phyloP scores from a whole-genome alignment of 2,329 filamentous ascomycete species.

The Hymenoscyphus salicellus region DNA sequence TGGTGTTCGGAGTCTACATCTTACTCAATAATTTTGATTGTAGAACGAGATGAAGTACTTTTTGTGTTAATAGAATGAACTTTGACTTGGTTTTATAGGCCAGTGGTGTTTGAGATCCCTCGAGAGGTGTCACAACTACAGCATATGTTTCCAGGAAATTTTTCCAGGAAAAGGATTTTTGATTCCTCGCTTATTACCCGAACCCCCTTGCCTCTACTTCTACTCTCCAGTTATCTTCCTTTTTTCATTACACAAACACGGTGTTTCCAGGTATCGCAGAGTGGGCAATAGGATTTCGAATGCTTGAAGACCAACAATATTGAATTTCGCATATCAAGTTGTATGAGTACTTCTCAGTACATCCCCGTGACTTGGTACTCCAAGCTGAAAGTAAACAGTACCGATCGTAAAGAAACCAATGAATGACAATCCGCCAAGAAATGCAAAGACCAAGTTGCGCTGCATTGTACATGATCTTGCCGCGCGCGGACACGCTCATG shows the following conservation, averaged over 20 bases:
- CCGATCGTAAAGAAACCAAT: background rate
- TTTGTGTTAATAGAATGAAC: too few relatives aligned
- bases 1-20: too few relatives aligned
- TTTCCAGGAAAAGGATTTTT: too few relatives aligned
- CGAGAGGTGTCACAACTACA: too few relatives aligned
- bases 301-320: background rate
- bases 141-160: too few relatives aligned
- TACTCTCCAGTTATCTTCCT: background rate
- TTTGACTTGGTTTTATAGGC: too few relatives aligned
- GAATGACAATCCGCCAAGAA: background rate
- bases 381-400: background rate
- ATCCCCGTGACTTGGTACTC: background rate
- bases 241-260: background rate
- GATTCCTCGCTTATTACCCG: too few relatives aligned
- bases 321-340: background rate
- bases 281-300: background rate
- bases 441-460: background rate
- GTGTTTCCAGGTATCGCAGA: background rate
- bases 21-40: too few relatives aligned
- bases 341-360: background rate
- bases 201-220: too few relatives aligned
- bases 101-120: too few relatives aligned
- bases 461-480: background rate
- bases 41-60: too few relatives aligned
- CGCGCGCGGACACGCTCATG: background rate